Evolutionary conservation across 495 filamentous ascomycete species (phyloP).

Genomic region (Wilcoxina mikolae): DNA sequence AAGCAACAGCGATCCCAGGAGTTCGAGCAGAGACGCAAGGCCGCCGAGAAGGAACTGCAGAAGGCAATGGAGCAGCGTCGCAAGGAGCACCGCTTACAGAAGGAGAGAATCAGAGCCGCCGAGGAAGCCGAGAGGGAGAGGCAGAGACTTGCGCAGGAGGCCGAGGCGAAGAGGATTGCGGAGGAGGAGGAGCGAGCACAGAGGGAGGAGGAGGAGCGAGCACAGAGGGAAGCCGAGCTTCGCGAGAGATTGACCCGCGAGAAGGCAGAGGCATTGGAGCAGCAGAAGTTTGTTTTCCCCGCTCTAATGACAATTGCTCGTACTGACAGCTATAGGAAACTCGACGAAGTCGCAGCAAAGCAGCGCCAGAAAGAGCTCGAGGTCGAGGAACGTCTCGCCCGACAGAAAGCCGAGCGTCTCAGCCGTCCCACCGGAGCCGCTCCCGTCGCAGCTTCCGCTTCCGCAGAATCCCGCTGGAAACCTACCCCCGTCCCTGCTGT

Average conservation of each 20-base stretch:
- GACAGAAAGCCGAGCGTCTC: slow-evolving; percentile 33
- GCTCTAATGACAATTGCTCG: background rate
- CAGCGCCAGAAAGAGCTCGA: slow-evolving; percentile 58
- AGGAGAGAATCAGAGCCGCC: slow-evolving; percentile 62
- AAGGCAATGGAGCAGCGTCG: slow-evolving; percentile 71
- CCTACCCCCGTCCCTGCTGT: slow-evolving; percentile 9
- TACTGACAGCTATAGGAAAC: slow-evolving; percentile 34
- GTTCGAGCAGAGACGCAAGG: slow-evolving; percentile 81
- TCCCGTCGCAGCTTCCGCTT: background rate
- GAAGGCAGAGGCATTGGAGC: slow-evolving; percentile 70
- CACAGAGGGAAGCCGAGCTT: slow-evolving; percentile 51
- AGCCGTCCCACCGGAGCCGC: slow-evolving; percentile 5
- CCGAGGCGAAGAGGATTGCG: slow-evolving; percentile 45
- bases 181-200: slow-evolving; percentile 76
- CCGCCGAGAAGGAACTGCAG: slow-evolving; percentile 78
- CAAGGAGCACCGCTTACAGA: slow-evolving; percentile 50
- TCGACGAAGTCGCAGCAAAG: slow-evolving; percentile 48
- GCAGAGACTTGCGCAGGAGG: slow-evolving; percentile 57
- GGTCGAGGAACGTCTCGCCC: slow-evolving; percentile 44
- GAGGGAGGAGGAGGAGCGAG: slow-evolving; percentile 70
- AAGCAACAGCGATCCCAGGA: slow-evolving; percentile 79
- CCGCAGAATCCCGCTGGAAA: slow-evolving; percentile 8
- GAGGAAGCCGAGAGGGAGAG: slow-evolving; percentile 57
- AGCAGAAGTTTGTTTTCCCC: slow-evolving; percentile 48
- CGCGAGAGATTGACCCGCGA: slow-evolving; percentile 48